Conservation (phyloP, 164 flowering plant species). For the Stephania cephalantha region DNA sequence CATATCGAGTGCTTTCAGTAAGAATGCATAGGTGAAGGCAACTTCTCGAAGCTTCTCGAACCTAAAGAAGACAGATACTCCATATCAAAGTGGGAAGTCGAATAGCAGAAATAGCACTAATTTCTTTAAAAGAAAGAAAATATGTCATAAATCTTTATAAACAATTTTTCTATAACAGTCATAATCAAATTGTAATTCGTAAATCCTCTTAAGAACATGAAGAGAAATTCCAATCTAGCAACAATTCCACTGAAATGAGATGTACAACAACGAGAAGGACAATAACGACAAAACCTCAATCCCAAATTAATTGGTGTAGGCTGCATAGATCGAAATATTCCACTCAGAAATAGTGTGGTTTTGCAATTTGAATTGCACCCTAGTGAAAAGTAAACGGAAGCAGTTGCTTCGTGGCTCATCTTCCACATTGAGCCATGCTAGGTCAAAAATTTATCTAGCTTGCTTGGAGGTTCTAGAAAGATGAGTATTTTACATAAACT, state of each 20-base stretch:
- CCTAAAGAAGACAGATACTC: slow-evolving; percentile 29
- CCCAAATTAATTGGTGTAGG: too few relatives aligned
- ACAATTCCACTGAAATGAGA: not conserved
- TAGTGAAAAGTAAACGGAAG: too few relatives aligned
- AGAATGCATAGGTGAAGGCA: slow-evolving; percentile 45
- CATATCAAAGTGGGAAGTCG: not conserved
- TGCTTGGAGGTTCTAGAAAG: too few relatives aligned
- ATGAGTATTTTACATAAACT: too few relatives aligned
- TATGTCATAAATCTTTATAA: not conserved
- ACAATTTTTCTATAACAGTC: not conserved
- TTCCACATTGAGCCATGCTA: too few relatives aligned
- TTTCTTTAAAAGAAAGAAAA: not conserved
- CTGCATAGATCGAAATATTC: too few relatives aligned
- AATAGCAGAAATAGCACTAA: not conserved
- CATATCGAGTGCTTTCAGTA: slow-evolving; percentile 25
- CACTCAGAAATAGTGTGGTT: not conserved
- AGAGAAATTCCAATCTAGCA: not conserved
- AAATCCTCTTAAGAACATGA: not conserved
- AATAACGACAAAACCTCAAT: not conserved
- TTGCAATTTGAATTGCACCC: not conserved
- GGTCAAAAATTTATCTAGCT: too few relatives aligned
- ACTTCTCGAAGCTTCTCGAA: slow-evolving; percentile 78
- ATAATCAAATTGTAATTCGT: not conserved
- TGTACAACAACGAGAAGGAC: not conserved
- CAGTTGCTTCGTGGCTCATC: too few relatives aligned